Percentiles rank a stretch among this genome's conserved stretches.
Conservation (phyloP, 768 basidiomycete genomes). For the Clitopilus hobsonii region DNA sequence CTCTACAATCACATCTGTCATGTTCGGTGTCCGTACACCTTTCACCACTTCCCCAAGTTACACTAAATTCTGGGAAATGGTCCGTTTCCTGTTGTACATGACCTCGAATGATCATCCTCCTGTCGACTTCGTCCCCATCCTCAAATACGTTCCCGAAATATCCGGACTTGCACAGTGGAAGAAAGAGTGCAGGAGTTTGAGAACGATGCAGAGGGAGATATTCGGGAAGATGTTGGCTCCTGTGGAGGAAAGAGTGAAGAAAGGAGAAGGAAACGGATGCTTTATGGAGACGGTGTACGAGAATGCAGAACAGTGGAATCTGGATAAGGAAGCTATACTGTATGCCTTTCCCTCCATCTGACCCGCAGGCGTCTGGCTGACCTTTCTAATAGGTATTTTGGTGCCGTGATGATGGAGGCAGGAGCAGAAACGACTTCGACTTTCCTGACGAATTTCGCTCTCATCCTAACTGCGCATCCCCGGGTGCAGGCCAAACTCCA, state of each 20-base stretch:
- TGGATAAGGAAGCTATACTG: not conserved
- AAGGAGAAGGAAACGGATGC: conserved; percentile 17
- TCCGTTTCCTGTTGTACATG: not conserved
- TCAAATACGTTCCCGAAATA: conserved; percentile 12
- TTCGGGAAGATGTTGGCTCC: conserved; percentile 3
- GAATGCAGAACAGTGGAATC: conserved; percentile 5
- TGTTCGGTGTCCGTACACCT: not conserved
- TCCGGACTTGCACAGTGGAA: conserved; percentile 15
- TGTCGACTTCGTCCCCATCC: not conserved
- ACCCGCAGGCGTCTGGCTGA: not conserved
- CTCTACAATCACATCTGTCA: not conserved
- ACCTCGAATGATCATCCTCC: not conserved
- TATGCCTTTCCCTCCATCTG: not conserved
- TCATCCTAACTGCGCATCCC: conserved; percentile 23
- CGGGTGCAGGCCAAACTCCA: conserved; percentile 27
- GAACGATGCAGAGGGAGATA: conserved; percentile 2
- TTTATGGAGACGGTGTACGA: conserved; percentile 17
- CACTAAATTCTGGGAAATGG: not conserved
- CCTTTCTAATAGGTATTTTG: conserved; percentile 17
- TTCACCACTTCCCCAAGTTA: not conserved
- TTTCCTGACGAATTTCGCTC: conserved; percentile 19
- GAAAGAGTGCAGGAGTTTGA: not conserved
- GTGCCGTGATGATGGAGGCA: conserved; percentile 18
- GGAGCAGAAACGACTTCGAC: conserved; percentile 23
- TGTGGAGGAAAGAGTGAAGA: conserved; percentile 4